Evolutionary conservation across 176 grass and related monocot species (phyloP), one percentile per base, ranked within the genome.

Genomic region (Aegilops speltoides): DNA sequence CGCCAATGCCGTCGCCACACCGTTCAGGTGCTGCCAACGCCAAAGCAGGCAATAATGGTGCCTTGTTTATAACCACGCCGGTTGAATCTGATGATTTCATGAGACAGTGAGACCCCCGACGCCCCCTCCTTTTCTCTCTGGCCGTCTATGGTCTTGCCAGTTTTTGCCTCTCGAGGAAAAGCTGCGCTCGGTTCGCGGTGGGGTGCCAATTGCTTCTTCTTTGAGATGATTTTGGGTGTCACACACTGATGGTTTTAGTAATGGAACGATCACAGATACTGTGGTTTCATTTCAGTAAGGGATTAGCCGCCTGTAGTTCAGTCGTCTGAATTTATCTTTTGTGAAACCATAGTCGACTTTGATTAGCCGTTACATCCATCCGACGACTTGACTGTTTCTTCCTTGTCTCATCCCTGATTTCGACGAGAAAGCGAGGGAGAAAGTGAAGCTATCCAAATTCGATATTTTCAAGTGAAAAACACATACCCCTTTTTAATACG

Each of bases 21-120:
- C 72, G n/a, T 32, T 81, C 83, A 87, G 89, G 85, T 80, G 85
- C 80, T 46, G 85, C 43, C 14, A 68, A 78, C 26, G 85, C 33
- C 7, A 68, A 85, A 80, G 71, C 67, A 31, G 63, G 34, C 85
- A 91, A 91, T 91, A 5, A 91, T 91, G 31, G 31, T 68, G 36
- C 50, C 5, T 81, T 62, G 7, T 37, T 76, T 37, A 76, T 80
- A 68, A 76, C 28, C 76, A 45, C 68, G 60, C 6, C 25, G 64
- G 36, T 43, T 60, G 33, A 60, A 80, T 89, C 77, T 45, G 68
- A 85, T 76, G 68, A 80, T 81, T 60, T 60, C 43, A 81, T 85
- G 80, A 10, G 77, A 32, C 46, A 15, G 60, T 12, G 64, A 73
- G 54, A 63, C 20, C 45, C 26, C 19, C 52, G 1, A 3, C 52